Percentiles rank a stretch among this genome's conserved stretches.
Evolutionary conservation across 202 grass and related monocot species (phyloP).

Genomic region (Carex sylvatica): DNA sequence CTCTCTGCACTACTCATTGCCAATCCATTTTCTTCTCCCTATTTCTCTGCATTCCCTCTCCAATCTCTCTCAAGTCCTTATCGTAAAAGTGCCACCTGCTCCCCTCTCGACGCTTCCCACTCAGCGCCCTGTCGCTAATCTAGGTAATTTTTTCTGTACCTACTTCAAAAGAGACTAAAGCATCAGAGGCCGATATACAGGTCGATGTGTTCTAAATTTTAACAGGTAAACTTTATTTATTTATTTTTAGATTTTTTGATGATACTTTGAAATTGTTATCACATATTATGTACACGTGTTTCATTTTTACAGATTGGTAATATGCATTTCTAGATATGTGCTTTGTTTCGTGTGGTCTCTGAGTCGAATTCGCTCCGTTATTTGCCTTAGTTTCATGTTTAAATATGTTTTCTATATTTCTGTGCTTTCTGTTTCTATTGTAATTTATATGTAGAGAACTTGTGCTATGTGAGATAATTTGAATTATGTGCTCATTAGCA

Average conservation of each 20-base stretch:
- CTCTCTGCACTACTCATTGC: too few species aligned
- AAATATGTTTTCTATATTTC: neutral
- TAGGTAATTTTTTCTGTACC: too few species aligned
- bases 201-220: conserved; percentile 47
- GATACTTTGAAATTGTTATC: neutral
- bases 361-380: neutral
- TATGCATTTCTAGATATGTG: neutral
- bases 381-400: neutral
- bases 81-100: too few species aligned
- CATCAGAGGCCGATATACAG: conserved; percentile 15
- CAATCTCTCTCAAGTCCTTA: too few species aligned
- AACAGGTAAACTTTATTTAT: conserved; percentile 15
- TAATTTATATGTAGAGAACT: neutral
- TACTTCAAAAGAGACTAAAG: conserved; percentile 20
- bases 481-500: neutral
- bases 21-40: too few species aligned
- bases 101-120: too few species aligned
- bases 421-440: neutral
- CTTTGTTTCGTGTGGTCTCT: neutral
- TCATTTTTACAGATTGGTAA: neutral
- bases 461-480: neutral
- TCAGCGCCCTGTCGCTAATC: too few species aligned
- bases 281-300: neutral
- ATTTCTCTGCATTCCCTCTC: too few species aligned
- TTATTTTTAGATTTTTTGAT: neutral